Evolutionary conservation across 108 stramenopile species (phyloP), one percentile per base, ranked within the genome.

Genomic region (Licmophora abbreviata): DNA sequence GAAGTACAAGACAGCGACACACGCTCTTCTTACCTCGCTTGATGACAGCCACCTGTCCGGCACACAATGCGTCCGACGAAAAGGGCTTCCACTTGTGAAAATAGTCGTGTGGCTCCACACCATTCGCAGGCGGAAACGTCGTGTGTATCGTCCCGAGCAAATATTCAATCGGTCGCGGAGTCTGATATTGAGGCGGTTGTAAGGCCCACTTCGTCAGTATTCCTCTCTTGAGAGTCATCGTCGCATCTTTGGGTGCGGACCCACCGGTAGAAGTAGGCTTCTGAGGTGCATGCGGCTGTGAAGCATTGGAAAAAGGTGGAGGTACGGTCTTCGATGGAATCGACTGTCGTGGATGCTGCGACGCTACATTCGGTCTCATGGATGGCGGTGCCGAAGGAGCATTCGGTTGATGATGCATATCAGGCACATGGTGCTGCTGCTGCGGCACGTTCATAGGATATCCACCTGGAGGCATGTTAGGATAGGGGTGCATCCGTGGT

Each of bases 71-170:
- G 25, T 74, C 72, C 4, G 26, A 30, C 2, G 56, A 53, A 47
- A 74, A 43, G 4, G 53, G 31, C 14, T 65, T 64, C 59, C 63
- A 74, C 48, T 74, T 74, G 4, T 30, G 33, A 51, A 69, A 74
- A 37, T 74, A 69, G 29, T 56, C 73, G 29, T 74, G 73, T 30
- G 40, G 24, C 26, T 64, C 57, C 18, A 67, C 44, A 9, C 18
- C 14, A 58, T 54, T 60, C 5, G 36, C 23, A 7, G 64, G 59
- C 7, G 71, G 66, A 30, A 73, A 65, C 5, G 46, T 29, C 20
- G 11, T 18, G 4, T 61, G 66, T 12, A 73, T 34, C 9, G 21
- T 42, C n/a, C 51, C 58, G 6, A 73, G 58, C 2, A 73, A 38
- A 14, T 47, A 12, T 40, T 41, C 56, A 41, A 73, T 46, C 3